Base-by-base conservation (phyloP, 2,329 filamentous ascomycete species). In the Sclerotinia trifoliorum region DNA sequence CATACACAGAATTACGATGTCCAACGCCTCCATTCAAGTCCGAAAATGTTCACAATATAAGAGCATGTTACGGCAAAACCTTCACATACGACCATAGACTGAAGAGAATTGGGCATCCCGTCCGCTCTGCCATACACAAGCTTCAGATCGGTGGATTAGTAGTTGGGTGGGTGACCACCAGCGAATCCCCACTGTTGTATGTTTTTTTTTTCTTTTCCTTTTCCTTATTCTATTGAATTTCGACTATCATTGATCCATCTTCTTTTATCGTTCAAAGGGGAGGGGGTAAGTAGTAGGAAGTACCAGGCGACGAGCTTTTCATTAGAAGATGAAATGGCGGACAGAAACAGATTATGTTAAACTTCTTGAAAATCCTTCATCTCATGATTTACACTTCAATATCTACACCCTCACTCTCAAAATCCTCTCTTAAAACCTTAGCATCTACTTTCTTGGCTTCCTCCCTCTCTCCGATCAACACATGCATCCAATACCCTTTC, bases 401-500 rank as follows among this genome's bases (percentile, higher is more conserved):
- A 24, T 68, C 58, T 15, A 58, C 51, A 4, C 58, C 61, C 29
- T 58, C 61, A 26, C 61, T 68, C 15, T 64, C 61, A 49, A 65
- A 68, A 17, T 65, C 61, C 15, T 52, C 61, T 65, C 66, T 64
- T 26, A 68, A 24, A 52, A 65, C 61, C 13, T 39, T 32, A 13
- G 44, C 66, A 35, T 68, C 66, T 21, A 24, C 42, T 17, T 52
- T 46, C 48, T 49, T 65, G 17, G 63, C 32, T 19, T 68, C 66
- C 35, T 51, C 52, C 17, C 42, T 35, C 19, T 54, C 35, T 10
- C 66, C 66, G 49, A 65, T 7, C 4, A 65, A 21, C 10, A 68
- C 66, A 68, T 68, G 66, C 71, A 78, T 78, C 79, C 79, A 80
- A 44, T 70, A 73, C 1, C 80, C 79, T 24, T 74, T 74, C 0